Conservation (phyloP, 257 asterid species). For the Ehretia macrophylla region DNA sequence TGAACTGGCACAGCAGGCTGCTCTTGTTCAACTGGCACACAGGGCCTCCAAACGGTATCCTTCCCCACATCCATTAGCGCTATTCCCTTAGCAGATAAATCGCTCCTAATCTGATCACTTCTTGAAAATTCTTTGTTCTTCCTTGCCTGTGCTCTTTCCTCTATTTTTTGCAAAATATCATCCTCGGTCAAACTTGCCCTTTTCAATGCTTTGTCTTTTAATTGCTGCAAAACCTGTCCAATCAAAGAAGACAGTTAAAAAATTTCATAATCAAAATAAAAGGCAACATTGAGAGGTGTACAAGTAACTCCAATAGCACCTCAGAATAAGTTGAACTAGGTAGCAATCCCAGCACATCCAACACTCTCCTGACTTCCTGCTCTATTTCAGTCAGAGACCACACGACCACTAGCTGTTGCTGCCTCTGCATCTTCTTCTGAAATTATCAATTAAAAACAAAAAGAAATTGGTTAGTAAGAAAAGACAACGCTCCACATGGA, state of each 20-base stretch:
- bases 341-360: conserved; percentile 39
- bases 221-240: conserved; percentile 61
- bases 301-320: conserved; percentile 20
- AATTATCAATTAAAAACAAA: conserved; percentile 3
- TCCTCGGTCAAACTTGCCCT: conserved; percentile 68
- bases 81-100: conserved; percentile 61
- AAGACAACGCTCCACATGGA: neutral
- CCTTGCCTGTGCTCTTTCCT: conserved; percentile 61
- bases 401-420: conserved; percentile 21
- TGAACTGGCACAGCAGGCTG: conserved; percentile 7
- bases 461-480: neutral
- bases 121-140: conserved; percentile 44
- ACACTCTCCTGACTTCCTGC: conserved; percentile 29
- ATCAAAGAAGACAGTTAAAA: neutral
- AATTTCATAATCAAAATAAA: neutral
- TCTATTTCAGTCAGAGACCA: conserved; percentile 30
- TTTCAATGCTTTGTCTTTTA: conserved; percentile 73
- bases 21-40: conserved; percentile 35
- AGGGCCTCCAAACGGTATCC: conserved; percentile 88
- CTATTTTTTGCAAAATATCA: conserved; percentile 45
- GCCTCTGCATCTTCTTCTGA: conserved; percentile 33
- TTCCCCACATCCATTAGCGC: conserved; percentile 77
- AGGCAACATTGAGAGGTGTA: neutral
- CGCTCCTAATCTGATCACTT: conserved; percentile 67
- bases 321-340: conserved; percentile 29